phyloP scores from a whole-genome alignment of 495 filamentous ascomycete genomes.

The Penicillium coffeae region DNA sequence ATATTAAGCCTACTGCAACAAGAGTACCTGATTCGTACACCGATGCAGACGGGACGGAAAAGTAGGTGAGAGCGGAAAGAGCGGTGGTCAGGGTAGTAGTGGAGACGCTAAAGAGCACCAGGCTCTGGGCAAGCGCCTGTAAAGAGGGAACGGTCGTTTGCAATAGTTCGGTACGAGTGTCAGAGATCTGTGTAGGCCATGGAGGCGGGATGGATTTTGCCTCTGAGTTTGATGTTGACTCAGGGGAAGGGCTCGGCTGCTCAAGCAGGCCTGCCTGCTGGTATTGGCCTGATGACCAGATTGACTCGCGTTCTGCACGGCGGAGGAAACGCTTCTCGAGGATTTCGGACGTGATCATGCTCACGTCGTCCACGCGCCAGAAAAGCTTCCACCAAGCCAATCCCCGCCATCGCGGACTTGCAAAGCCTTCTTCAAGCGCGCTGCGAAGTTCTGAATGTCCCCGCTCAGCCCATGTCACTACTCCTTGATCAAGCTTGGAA shows the following conservation, averaged over 20 bases:
- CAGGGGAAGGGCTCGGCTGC: slow-evolving; percentile 9
- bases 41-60: slow-evolving; percentile 51
- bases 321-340: slow-evolving; percentile 69
- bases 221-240: slow-evolving; percentile 8
- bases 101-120: slow-evolving; percentile 70
- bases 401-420: slow-evolving; percentile 64
- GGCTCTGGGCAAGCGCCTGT: slow-evolving; percentile 73
- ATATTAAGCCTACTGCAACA: slow-evolving; percentile 72
- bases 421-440: slow-evolving; percentile 70
- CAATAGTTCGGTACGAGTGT: slow-evolving; percentile 52
- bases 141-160: slow-evolving; percentile 65
- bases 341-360: slow-evolving; percentile 73
- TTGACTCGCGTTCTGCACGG: slow-evolving; percentile 66
- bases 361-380: slow-evolving; percentile 90
- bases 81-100: slow-evolving; percentile 59
- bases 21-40: slow-evolving; percentile 76
- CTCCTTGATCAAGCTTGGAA: slow-evolving; percentile 48
- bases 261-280: slow-evolving; percentile 60
- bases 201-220: slow-evolving; percentile 17
- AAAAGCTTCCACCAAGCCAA: slow-evolving; percentile 93
- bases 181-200: slow-evolving; percentile 44
- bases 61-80: slow-evolving; percentile 64
- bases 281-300: slow-evolving; percentile 79
- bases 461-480: slow-evolving; percentile 69
- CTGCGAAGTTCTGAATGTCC: slow-evolving; percentile 80